phyloP scores from a whole-genome alignment of 805 yeast species.

The Metschnikowia kofuensis region DNA sequence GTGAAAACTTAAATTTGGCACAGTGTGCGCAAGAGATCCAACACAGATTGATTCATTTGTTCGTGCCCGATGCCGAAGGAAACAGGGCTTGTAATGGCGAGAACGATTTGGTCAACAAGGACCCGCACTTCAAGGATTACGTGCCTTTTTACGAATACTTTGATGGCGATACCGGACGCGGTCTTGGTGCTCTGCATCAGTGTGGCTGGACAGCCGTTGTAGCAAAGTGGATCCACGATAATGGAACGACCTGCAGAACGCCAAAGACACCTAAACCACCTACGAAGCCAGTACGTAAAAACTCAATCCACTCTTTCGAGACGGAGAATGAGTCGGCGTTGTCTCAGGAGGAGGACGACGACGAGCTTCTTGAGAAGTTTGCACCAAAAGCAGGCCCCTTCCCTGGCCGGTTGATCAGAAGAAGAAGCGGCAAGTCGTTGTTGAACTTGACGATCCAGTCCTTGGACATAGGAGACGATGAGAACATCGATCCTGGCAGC shows the following conservation, averaged over 20 bases:
- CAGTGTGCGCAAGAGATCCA: constrained; percentile 89
- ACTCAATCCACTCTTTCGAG: constrained; percentile 26
- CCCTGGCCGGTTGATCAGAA: constrained; percentile 55
- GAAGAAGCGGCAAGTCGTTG: constrained; percentile 73
- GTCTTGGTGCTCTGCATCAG: constrained; percentile 90
- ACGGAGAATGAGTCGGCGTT: constrained; percentile 16
- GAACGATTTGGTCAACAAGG: constrained; percentile 49
- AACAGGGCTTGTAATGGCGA: constrained; percentile 80
- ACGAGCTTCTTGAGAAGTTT: constrained; percentile 36
- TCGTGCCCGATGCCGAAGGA: constrained; percentile 63
- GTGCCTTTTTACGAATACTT: constrained; percentile 84
- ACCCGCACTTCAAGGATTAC: constrained; percentile 69
- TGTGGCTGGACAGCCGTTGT: constrained; percentile 96
- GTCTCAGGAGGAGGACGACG: constrained; percentile 23
- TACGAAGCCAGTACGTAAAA: constrained; percentile 20
- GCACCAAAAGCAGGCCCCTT: constrained; percentile 47
- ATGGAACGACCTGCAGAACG: constrained; percentile 65
- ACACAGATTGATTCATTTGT: constrained; percentile 77
- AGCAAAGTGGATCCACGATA: constrained; percentile 88
- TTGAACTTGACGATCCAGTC: constrained; percentile 65
- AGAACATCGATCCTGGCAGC: constrained; percentile 24
- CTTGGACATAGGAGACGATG: constrained; percentile 66
- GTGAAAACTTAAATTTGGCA: constrained; percentile 70
- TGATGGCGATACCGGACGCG: constrained; percentile 93
- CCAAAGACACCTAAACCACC: constrained; percentile 31